Percentiles rank a stretch among this genome's conserved stretches.
These are phyloP conservation scores for Metarhizium album DNA, from an alignment of 2,329 filamentous ascomycete species.

Conservation along the genomic window DNA sequence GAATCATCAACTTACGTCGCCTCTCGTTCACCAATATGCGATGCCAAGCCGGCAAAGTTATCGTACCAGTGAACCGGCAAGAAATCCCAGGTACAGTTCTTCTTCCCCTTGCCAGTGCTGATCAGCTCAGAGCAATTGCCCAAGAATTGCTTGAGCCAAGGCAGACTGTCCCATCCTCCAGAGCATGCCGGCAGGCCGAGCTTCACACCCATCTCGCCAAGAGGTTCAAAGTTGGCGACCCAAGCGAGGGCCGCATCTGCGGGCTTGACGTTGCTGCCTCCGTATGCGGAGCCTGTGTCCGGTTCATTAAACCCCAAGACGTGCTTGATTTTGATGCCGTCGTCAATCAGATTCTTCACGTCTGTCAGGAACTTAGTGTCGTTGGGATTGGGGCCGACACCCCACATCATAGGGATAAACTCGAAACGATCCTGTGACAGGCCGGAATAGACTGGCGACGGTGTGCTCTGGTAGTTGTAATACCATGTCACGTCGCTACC, in stretches of 20 bases:
- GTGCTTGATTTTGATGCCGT: conserved; percentile 49
- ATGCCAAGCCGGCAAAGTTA: conserved; percentile 56
- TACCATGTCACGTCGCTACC: conserved; percentile 65
- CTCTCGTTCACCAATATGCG: conserved; percentile 46
- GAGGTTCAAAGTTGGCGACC: conserved; percentile 60
- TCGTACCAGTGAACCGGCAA: conserved; percentile 60
- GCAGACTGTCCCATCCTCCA: conserved; percentile 45
- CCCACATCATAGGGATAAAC: conserved; percentile 78
- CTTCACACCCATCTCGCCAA: conserved; percentile 52
- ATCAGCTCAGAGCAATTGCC: conserved; percentile 50
- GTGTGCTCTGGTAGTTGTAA: conserved; percentile 62
- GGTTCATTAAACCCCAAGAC: conserved; percentile 76
- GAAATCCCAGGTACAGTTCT: conserved; percentile 52
- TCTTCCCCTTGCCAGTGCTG: conserved; percentile 25
- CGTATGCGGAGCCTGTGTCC: conserved; percentile 42
- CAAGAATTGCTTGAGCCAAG: conserved; percentile 59
- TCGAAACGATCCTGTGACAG: conserved; percentile 46
- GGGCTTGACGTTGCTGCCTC: conserved; percentile 53
- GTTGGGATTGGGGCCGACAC: conserved; percentile 34
- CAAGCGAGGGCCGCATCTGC: conserved; percentile 54
- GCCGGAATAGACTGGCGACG: conserved; percentile 40
- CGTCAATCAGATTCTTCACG: conserved; percentile 42
- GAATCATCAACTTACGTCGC: conserved; percentile 19
- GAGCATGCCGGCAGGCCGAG: conserved; percentile 63
- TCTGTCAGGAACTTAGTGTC: conserved; percentile 50